Percentiles rank a stretch among this genome's conserved stretches.
Conservation (phyloP, 225 moss, liverwort and hornwort genomes). For the Marchantia polymorpha region DNA sequence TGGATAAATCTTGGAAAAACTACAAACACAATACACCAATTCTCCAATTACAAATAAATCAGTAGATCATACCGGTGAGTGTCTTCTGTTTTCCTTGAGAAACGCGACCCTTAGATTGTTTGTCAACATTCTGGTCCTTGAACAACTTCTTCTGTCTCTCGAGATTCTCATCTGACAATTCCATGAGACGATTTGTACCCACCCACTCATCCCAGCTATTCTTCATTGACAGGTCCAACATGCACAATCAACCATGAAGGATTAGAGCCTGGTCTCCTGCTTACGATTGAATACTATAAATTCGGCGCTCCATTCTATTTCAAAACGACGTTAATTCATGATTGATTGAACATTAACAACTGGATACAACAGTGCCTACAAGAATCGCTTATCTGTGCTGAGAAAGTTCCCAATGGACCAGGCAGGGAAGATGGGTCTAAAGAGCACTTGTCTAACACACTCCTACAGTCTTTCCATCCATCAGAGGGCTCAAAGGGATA, state of each 20-base stretch:
- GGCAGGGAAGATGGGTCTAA: too few relatives aligned
- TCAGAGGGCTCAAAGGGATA: neutral
- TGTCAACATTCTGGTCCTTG: conserved; percentile 78
- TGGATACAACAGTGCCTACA: neutral
- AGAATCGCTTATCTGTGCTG: neutral
- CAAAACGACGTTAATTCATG: neutral
- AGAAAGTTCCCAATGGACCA: neutral
- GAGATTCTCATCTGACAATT: conserved; percentile 73
- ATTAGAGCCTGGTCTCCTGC: conserved; percentile 17
- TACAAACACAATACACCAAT: too few relatives aligned
- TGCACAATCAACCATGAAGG: conserved; percentile 22
- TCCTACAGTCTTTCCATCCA: too few relatives aligned
- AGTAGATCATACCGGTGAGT: conserved; percentile 37
- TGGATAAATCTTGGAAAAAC: too few relatives aligned
- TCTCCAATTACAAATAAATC: too few relatives aligned
- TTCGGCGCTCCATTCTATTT: too few relatives aligned
- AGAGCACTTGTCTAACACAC: neutral
- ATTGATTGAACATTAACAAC: neutral
- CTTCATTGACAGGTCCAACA: conserved; percentile 53
- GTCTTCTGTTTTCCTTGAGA: conserved; percentile 78
- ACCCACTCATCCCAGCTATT: conserved; percentile 99
- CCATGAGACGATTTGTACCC: conserved; percentile 79
- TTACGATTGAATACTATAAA: neutral
- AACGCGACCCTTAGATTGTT: conserved; percentile 74
- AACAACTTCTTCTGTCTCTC: conserved; percentile 77